Percentiles rank a stretch among this genome's conserved stretches.
Conservation (phyloP, 2,329 filamentous ascomycete genomes). For the Alternaria arbusti region DNA sequence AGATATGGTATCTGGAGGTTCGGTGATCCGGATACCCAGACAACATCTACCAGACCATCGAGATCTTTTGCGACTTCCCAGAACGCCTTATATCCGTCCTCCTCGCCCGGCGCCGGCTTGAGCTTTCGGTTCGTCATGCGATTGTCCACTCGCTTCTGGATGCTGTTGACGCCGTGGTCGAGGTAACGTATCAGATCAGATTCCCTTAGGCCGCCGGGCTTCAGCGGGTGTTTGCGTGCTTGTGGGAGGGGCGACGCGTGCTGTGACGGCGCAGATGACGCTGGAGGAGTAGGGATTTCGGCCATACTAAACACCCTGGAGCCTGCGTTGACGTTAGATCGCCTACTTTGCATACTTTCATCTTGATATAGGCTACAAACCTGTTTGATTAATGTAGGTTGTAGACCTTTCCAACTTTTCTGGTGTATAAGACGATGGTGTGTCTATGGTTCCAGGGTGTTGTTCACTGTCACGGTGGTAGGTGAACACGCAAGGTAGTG, state of each 20-base stretch:
- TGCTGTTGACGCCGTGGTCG: slow-evolving; percentile 55
- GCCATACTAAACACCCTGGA: slow-evolving; percentile 15
- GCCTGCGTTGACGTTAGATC: background rate
- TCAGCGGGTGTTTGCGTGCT: slow-evolving; percentile 60
- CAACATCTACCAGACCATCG: slow-evolving; percentile 74
- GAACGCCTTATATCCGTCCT: slow-evolving; percentile 66
- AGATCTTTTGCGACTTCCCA: slow-evolving; percentile 75
- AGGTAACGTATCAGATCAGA: slow-evolving; percentile 63
- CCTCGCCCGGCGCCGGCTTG: slow-evolving; percentile 48
- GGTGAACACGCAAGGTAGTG: slow-evolving; percentile 7
- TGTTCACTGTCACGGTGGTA: slow-evolving; percentile 17
- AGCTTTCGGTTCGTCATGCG: slow-evolving; percentile 54
- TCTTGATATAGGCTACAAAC: background rate
- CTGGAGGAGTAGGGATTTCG: slow-evolving; percentile 54
- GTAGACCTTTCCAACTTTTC: no score
- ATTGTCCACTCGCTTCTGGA: slow-evolving; percentile 40
- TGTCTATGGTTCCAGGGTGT: background rate
- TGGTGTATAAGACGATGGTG: background rate
- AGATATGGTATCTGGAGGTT: slow-evolving; percentile 83
- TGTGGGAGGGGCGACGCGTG: slow-evolving; percentile 56
- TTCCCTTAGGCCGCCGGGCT: slow-evolving; percentile 65
- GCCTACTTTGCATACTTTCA: background rate
- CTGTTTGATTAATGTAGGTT: no score
- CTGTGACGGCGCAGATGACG: slow-evolving; percentile 54
- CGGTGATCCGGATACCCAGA: slow-evolving; percentile 88